Evolutionary conservation across 2,329 filamentous ascomycete genomes (phyloP).

Genomic region (Tolypocladium inflatum): DNA sequence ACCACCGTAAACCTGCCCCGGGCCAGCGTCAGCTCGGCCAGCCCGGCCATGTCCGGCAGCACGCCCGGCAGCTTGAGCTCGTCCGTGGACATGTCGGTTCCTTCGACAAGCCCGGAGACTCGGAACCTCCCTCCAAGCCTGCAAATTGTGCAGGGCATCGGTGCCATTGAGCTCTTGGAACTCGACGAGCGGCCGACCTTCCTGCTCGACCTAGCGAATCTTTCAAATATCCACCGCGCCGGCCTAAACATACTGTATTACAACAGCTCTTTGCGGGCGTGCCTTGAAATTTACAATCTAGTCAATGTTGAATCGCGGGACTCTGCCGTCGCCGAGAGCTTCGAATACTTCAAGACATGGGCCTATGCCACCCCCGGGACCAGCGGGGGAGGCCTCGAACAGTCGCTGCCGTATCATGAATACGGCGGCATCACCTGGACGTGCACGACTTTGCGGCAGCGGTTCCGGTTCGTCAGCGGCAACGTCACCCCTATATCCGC

Average conservation of each 20-base stretch:
- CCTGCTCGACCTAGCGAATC: slow-evolving; percentile 57
- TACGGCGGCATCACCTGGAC: slow-evolving; percentile 64
- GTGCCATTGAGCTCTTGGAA: slow-evolving; percentile 64
- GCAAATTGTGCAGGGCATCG: slow-evolving; percentile 52
- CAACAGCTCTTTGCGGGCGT: slow-evolving; percentile 56
- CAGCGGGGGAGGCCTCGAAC: slow-evolving; percentile 41
- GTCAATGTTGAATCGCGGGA: slow-evolving; percentile 41
- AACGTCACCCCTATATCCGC: slow-evolving; percentile 23
- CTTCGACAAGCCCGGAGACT: slow-evolving; percentile 42
- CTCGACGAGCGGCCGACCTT: slow-evolving; percentile 70
- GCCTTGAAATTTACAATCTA: slow-evolving; percentile 43
- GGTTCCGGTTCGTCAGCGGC: slow-evolving; percentile 60
- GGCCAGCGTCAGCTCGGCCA: slow-evolving; percentile 39
- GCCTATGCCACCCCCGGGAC: slow-evolving; percentile 40
- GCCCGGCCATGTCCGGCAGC: slow-evolving; percentile 37
- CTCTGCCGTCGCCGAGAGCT: slow-evolving; percentile 35
- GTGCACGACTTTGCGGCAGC: slow-evolving; percentile 56
- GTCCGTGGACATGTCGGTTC: slow-evolving; percentile 41
- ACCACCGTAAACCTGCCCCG: slow-evolving; percentile 47
- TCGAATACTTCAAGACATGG: slow-evolving; percentile 61
- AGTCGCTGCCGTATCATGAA: slow-evolving; percentile 42
- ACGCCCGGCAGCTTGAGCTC: slow-evolving; percentile 44
- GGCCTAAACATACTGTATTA: slow-evolving; percentile 55
- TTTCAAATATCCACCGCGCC: slow-evolving; percentile 41
- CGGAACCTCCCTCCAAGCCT: slow-evolving; percentile 36